phyloP scores from a whole-genome alignment of 1,284 basidiomycete species.

The Marasmius fiardii region DNA sequence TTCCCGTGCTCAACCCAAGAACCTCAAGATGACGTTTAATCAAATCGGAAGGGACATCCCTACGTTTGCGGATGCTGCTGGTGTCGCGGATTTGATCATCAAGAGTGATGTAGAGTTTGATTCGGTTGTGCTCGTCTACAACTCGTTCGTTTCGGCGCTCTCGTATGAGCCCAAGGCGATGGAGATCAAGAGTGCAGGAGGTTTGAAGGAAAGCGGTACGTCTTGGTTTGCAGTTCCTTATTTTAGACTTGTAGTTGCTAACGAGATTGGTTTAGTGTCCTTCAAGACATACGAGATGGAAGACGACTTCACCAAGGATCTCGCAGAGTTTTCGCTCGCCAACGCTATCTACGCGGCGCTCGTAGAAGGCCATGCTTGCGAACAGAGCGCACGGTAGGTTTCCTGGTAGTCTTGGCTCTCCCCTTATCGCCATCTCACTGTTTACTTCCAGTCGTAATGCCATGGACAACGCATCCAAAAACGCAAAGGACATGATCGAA shows the following conservation, averaged over 20 bases:
- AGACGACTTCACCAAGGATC: slow-evolving; percentile 91
- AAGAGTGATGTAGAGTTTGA: slow-evolving; percentile 88
- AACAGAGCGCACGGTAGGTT: slow-evolving; percentile 78
- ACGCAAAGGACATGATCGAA: slow-evolving; percentile 91
- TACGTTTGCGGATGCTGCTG: slow-evolving; percentile 93
- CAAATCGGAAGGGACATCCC: slow-evolving; percentile 97
- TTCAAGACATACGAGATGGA: slow-evolving; percentile 96
- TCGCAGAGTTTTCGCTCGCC: slow-evolving; percentile 94
- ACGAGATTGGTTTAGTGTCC: slow-evolving; percentile 47
- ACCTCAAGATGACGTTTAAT: slow-evolving; percentile 90
- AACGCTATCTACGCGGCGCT: slow-evolving; percentile 96
- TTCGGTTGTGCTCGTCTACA: slow-evolving; percentile 88
- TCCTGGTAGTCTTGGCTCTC: too few species aligned
- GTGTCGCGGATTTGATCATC: slow-evolving; percentile 91
- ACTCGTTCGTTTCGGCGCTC: slow-evolving; percentile 93
- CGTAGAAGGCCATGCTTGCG: slow-evolving; percentile 94
- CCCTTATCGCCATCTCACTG: not conserved
- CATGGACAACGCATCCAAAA: slow-evolving; percentile 99
- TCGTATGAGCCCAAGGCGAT: slow-evolving; percentile 83
- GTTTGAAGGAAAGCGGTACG: slow-evolving; percentile 75
- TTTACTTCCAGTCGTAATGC: slow-evolving; percentile 74
- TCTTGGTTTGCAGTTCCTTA: slow-evolving; percentile 16
- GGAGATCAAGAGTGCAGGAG: slow-evolving; percentile 80
- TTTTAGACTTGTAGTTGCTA: not conserved
- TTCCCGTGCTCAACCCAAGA: slow-evolving; percentile 59